phyloP scores from a whole-genome alignment of 129 eudicot species.

The Solidago caesia region DNA sequence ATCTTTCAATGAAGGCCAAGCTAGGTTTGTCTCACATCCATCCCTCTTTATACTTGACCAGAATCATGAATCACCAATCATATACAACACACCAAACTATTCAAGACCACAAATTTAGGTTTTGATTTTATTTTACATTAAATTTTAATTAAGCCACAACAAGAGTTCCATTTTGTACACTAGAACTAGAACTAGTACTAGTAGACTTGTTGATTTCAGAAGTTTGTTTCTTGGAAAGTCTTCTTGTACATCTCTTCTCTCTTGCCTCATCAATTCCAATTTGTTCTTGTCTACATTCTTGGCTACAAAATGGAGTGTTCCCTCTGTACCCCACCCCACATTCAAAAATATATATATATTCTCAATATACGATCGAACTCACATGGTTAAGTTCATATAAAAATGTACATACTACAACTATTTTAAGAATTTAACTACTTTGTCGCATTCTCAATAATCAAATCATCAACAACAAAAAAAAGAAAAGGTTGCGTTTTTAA shows the following conservation, averaged over 20 bases:
- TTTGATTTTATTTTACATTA: no score
- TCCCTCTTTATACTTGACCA: background rate
- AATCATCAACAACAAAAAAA: background rate
- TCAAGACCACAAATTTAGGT: no score
- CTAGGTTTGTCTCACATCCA: background rate
- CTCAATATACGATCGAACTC: constrained; percentile 22
- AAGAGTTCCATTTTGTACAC: constrained; percentile 59
- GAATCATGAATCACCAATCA: background rate
- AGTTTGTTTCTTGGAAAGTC: constrained; percentile 42
- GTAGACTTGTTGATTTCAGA: constrained; percentile 45
- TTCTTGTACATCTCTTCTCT: constrained; percentile 56
- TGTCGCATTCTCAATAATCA: background rate
- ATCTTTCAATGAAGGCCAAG: background rate
- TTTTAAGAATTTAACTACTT: background rate
- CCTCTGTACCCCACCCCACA: constrained; percentile 52
- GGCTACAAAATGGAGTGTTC: constrained; percentile 89
- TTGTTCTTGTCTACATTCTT: constrained; percentile 94
- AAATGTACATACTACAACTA: constrained; percentile 18
- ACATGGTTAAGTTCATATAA: background rate
- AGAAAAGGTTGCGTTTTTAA: background rate
- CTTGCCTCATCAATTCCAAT: constrained; percentile 77
- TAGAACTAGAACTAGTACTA: background rate
- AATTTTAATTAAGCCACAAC: constrained; percentile 21
- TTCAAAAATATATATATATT: background rate
- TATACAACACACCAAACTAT: background rate